These are phyloP conservation scores for Tripterygium wilfordii DNA, from an alignment of 177 flowering plant genomes.

Conservation along the genomic window DNA sequence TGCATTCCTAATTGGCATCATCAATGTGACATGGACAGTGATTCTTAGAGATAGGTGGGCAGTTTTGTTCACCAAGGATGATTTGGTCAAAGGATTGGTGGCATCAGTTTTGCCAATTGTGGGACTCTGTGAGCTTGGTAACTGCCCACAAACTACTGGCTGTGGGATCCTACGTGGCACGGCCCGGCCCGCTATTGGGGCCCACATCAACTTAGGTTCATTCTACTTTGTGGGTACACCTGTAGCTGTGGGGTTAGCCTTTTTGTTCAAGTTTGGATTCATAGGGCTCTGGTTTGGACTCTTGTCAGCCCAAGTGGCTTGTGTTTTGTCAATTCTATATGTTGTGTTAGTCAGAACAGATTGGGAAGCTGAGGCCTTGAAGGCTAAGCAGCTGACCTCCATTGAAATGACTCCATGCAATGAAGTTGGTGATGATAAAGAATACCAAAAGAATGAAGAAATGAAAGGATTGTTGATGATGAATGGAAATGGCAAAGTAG, in stretches of 20 bases:
- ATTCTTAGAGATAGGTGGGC: constrained; percentile 69
- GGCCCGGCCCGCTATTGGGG: constrained; percentile 80
- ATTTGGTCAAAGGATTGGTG: constrained; percentile 49
- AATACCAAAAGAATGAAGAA: constrained; percentile 32
- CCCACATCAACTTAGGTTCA: constrained; percentile 72
- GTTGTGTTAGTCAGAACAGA: constrained; percentile 56
- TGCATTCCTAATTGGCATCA: constrained; percentile 59
- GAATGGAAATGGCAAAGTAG: constrained; percentile 15
- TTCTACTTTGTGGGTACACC: constrained; percentile 93
- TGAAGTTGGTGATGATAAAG: constrained; percentile 1
- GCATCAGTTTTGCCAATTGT: constrained; percentile 82
- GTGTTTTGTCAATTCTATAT: constrained; percentile 61
- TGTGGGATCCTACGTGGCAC: constrained; percentile 93
- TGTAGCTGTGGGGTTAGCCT: constrained; percentile 77
- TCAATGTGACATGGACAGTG: constrained; percentile 77
- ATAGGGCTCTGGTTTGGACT: constrained; percentile 84
- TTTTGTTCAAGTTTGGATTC: constrained; percentile 62
- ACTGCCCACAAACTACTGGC: constrained; percentile 93
- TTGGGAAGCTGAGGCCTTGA: constrained; percentile 82
- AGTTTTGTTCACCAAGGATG: constrained; percentile 65
- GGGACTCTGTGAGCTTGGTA: constrained; percentile 89
- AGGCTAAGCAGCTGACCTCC: constrained; percentile 46
- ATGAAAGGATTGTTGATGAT: constrained; percentile 34
- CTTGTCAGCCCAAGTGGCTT: constrained; percentile 77
- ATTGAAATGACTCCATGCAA: constrained; percentile 33